phyloP scores from a whole-genome alignment of 305 asterid genomes.

The Solanum hybrid region DNA sequence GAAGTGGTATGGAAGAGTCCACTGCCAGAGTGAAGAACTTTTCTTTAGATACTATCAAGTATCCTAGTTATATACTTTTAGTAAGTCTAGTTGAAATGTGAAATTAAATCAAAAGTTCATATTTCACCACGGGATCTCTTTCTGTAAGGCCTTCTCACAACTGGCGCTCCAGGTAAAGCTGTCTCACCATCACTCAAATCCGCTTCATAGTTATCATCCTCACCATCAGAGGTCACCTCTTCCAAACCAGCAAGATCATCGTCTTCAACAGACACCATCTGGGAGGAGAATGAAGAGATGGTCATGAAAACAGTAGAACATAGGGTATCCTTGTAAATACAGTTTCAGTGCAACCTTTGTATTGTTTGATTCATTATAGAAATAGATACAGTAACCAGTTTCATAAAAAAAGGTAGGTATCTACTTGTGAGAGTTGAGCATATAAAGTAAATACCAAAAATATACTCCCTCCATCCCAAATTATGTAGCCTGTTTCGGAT shows the following conservation, averaged over 20 bases:
- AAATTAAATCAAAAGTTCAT: conserved; percentile 6
- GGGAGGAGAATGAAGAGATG: conserved; percentile 22
- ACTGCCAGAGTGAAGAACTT: conserved; percentile 15
- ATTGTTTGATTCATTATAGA: background rate
- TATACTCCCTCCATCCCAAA: background rate
- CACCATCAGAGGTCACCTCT: conserved; percentile 93
- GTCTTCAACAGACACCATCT: conserved; percentile 97
- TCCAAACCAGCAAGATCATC: conserved; percentile 97
- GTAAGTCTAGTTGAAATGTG: background rate
- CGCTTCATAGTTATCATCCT: conserved; percentile 93
- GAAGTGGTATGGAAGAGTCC: conserved; percentile 64
- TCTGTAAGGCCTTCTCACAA: conserved; percentile 53
- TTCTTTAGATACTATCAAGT: background rate
- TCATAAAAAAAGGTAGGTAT: background rate
- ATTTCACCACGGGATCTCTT: conserved; percentile 72
- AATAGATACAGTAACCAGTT: background rate
- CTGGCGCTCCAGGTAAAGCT: conserved; percentile 53
- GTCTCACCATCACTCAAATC: conserved; percentile 79
- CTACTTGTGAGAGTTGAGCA: background rate
- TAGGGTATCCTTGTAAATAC: background rate
- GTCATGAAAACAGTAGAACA: background rate
- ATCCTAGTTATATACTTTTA: background rate
- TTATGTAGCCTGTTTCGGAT: background rate
- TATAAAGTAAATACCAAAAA: background rate
- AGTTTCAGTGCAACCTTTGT: background rate